phyloP scores from a whole-genome alignment of 208 protist species.

The Entamoeba moshkovskii region DNA sequence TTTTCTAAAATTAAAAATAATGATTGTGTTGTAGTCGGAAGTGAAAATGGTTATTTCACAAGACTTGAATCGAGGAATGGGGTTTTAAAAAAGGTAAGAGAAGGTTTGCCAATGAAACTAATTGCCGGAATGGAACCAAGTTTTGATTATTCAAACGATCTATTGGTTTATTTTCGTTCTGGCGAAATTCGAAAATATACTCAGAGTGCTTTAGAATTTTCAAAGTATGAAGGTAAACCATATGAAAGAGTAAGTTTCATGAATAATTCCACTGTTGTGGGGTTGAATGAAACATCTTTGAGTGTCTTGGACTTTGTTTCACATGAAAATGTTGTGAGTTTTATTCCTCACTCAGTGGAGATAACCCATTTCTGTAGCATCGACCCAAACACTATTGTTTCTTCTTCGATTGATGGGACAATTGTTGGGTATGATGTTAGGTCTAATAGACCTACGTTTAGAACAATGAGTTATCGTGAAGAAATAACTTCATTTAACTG shows the following conservation, averaged over 20 bases:
- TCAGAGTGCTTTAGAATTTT: not conserved
- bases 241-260: not conserved
- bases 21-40: not conserved
- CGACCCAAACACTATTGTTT: not conserved
- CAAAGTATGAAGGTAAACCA: not conserved
- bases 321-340: not conserved
- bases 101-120: not conserved
- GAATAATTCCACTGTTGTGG: not conserved
- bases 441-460: not conserved
- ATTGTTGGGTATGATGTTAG: not conserved
- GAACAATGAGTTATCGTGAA: not conserved
- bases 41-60: not conserved
- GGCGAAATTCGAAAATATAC: not conserved
- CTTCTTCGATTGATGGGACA: not conserved
- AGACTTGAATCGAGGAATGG: not conserved
- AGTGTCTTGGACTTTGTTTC: not conserved
- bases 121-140: not conserved
- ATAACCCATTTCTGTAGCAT: not conserved
- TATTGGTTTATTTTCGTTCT: not conserved
- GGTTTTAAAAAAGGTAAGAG: not conserved
- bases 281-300: not conserved
- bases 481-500: not conserved
- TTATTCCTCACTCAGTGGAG: not conserved
- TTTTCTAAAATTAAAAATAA: not conserved
- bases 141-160: not conserved